phyloP scores from a whole-genome alignment of 2,329 filamentous ascomycete genomes.

The Verticillium klebahnii region DNA sequence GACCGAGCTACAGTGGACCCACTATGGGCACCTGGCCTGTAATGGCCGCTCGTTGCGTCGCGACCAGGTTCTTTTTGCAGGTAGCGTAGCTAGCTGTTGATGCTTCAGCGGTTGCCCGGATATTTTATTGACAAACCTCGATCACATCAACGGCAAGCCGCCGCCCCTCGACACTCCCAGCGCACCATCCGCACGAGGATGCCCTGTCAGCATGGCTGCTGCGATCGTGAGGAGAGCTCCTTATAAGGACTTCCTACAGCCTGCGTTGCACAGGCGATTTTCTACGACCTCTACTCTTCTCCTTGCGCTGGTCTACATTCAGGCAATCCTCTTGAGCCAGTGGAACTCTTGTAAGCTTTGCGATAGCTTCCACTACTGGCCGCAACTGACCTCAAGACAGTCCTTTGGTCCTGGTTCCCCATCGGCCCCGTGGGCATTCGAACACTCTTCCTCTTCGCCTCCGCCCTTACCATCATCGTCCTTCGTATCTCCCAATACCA shows the following conservation, averaged over 20 bases:
- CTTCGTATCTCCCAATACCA: slow-evolving; percentile 83
- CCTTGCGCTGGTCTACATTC: slow-evolving; percentile 66
- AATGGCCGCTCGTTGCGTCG: not conserved
- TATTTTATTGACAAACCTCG: not conserved
- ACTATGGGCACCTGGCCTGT: not conserved
- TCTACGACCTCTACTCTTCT: slow-evolving; percentile 69
- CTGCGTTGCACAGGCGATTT: slow-evolving; percentile 82
- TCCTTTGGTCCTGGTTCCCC: slow-evolving; percentile 84
- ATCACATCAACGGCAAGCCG: not conserved
- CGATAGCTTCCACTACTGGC: not conserved
- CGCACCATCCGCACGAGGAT: slow-evolving; percentile 27
- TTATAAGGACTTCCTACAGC: slow-evolving; percentile 89
- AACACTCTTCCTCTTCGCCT: slow-evolving; percentile 69
- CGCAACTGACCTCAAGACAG: slow-evolving; percentile 34
- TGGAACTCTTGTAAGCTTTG: slow-evolving; percentile 61
- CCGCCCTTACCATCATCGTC: slow-evolving; percentile 72
- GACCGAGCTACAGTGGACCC: not conserved
- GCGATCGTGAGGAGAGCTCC: slow-evolving; percentile 51
- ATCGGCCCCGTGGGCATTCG: slow-evolving; percentile 71
- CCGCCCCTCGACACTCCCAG: not conserved
- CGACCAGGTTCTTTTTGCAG: not conserved
- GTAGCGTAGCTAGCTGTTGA: not conserved
- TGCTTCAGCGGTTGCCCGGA: not conserved
- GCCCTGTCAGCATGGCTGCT: slow-evolving; percentile 45
- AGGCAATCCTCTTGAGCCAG: slow-evolving; percentile 65